Base-by-base conservation (phyloP, 352 stramenopile genomes). In the Plasmopara muralis region DNA sequence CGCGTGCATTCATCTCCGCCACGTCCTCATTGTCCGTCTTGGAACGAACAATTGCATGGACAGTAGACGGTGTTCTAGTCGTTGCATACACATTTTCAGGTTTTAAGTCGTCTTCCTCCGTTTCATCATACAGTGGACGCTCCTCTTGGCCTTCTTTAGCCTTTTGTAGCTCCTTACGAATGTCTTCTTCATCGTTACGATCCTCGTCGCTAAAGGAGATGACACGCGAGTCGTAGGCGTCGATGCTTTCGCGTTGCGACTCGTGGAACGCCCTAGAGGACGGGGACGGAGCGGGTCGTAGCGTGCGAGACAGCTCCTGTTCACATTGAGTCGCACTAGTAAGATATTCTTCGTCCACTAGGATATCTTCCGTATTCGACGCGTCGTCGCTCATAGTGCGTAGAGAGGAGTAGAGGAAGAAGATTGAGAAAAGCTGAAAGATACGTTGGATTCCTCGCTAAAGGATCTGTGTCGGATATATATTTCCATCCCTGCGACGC, bases 1-100 rank as follows among this genome's bases (percentile, higher is more conserved):
- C 85, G 28, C 67, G 62, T 25, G 78, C 81, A 33, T 88, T 91
- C 73, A 89, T 89, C 31, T 88, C 77, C 48, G 72, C 64, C 9
- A 72, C 45, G 33, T 89, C 77, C 14, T 86, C 80, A 16, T 91
- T 75, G 14, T 85, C 77, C 29, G 68, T 68, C 16, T 54, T 57
- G 38, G 83, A 74, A 34, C 46, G 40, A 4, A 50, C 46, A 44
- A 44, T 20, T 7, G 45, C 20, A 25, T 25, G 20, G 20, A 69
- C 57, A 18, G 64, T 73, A 20, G 37, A 25, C 14, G 39, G 20
- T 31, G 34, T 45, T 25, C 43, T 46, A 20, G 15, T 16, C 25
- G 56, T 52, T 34, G 30, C 47, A 28, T 38, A 14, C 16, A 55
- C 31, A 8, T n/a, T 58, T 41, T 20, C 28, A 54, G 53, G 20